These are phyloP conservation scores for Piloderma croceum DNA, from an alignment of 768 basidiomycete species.

Conservation along the genomic window DNA sequence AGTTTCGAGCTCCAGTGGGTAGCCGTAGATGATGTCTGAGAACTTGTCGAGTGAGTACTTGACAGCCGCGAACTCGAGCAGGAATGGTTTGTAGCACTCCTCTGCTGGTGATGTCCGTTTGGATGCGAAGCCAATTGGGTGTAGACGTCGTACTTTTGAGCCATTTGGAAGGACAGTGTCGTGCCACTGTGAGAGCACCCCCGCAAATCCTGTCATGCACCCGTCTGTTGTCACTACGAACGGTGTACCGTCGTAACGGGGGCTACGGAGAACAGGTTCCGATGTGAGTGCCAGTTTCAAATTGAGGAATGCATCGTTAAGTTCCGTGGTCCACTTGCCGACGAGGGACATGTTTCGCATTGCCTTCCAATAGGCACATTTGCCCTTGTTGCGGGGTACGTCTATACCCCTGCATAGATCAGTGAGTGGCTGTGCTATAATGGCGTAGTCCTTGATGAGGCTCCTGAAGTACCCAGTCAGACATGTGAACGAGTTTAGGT, in stretches of 20 bases:
- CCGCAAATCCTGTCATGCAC: slow-evolving; percentile 28
- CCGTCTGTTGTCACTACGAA: slow-evolving; percentile 35
- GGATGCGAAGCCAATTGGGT: slow-evolving; percentile 30
- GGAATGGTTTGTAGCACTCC: slow-evolving; percentile 25
- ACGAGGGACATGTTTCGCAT: slow-evolving; percentile 17
- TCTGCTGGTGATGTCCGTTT: slow-evolving; percentile 29
- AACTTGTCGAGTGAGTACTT: slow-evolving; percentile 27
- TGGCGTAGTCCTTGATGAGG: slow-evolving; percentile 31
- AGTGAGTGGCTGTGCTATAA: slow-evolving; percentile 24
- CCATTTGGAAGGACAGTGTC: slow-evolving; percentile 15
- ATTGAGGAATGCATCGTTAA: slow-evolving; percentile 19
- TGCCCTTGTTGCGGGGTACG: background rate
- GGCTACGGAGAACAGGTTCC: slow-evolving; percentile 27
- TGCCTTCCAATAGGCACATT: slow-evolving; percentile 16
- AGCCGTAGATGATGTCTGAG: slow-evolving; percentile 21
- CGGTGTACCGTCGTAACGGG: slow-evolving; percentile 28
- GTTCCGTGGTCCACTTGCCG: slow-evolving; percentile 14
- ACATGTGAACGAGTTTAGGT: slow-evolving; percentile 8
- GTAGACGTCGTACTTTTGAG: slow-evolving; percentile 9
- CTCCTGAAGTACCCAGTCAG: slow-evolving; percentile 25
- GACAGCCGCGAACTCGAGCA: slow-evolving; percentile 28
- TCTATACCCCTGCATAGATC: slow-evolving; percentile 15
- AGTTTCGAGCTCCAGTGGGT: slow-evolving; percentile 18
- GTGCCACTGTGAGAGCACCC: slow-evolving; percentile 22
- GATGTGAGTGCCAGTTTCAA: slow-evolving; percentile 28